These are phyloP conservation scores for Sicyos baderoa DNA, from an alignment of 306 rosid genomes.

Conservation along the genomic window DNA sequence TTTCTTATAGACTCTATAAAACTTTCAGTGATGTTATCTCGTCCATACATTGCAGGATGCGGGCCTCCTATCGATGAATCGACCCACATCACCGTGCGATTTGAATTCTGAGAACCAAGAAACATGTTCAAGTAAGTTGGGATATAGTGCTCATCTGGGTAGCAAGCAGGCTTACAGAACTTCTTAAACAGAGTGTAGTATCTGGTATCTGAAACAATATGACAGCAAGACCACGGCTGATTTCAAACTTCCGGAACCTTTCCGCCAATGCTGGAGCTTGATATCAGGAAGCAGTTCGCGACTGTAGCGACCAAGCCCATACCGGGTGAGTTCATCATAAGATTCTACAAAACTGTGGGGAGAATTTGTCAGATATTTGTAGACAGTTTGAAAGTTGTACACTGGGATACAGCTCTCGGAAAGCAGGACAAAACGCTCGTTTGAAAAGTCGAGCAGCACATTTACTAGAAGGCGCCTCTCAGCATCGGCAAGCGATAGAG, in stretches of 20 bases:
- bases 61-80: constrained; percentile 89
- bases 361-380: constrained; percentile 57
- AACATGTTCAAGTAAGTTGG: constrained; percentile 80
- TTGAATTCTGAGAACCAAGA: constrained; percentile 58
- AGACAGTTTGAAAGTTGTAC: constrained; percentile 65
- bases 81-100: constrained; percentile 83
- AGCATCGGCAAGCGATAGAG: constrained; percentile 62
- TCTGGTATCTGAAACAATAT: constrained; percentile 45
- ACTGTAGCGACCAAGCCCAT: constrained; percentile 84
- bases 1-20: constrained; percentile 56
- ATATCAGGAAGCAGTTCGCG: constrained; percentile 77
- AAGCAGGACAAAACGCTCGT: constrained; percentile 79
- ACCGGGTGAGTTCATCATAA: constrained; percentile 75
- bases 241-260: constrained; percentile 89
- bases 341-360: constrained; percentile 69
- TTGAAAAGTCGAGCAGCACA: constrained; percentile 76
- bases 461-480: constrained; percentile 92
- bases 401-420: constrained; percentile 95
- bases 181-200: constrained; percentile 56
- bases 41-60: constrained; percentile 60
- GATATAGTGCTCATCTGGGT: constrained; percentile 87
- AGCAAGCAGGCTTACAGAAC: constrained; percentile 84
- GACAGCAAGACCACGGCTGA: constrained; percentile 49
- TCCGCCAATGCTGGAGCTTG: constrained; percentile 68
- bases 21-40: constrained; percentile 42